phyloP scores from a whole-genome alignment of 2,329 filamentous ascomycete species.

The Aotearoamyces nothofagi region DNA sequence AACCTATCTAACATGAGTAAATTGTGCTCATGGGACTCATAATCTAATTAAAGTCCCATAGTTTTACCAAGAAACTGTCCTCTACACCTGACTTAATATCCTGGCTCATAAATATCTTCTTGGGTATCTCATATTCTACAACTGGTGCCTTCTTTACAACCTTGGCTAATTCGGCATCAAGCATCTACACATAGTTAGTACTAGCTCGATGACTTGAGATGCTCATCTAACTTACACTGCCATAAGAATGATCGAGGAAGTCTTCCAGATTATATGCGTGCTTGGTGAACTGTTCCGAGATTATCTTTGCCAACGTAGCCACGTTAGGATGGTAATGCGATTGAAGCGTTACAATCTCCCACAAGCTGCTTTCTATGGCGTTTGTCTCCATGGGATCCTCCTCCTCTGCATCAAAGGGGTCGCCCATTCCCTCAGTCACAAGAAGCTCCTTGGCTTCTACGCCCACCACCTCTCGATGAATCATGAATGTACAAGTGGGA shows the following conservation, averaged over 20 bases:
- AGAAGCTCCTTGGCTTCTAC: slow-evolving; percentile 40
- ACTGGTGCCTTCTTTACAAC: slow-evolving; percentile 75
- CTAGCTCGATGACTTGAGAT: not conserved
- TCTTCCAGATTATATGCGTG: slow-evolving; percentile 90
- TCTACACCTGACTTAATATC: slow-evolving; percentile 30
- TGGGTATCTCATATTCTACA: slow-evolving; percentile 83
- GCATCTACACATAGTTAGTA: slow-evolving; percentile 39
- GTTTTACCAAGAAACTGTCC: slow-evolving; percentile 39
- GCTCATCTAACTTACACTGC: slow-evolving; percentile 39
- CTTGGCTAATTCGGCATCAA: slow-evolving; percentile 73
- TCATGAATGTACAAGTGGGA: slow-evolving; percentile 87
- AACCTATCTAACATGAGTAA: no score
- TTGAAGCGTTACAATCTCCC: slow-evolving; percentile 86
- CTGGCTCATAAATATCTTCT: slow-evolving; percentile 24
- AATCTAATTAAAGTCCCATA: slow-evolving; percentile 42
- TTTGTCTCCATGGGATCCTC: slow-evolving; percentile 69
- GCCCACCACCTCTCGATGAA: slow-evolving; percentile 60
- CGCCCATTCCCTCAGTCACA: slow-evolving; percentile 43
- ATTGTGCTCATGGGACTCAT: no score
- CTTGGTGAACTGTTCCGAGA: slow-evolving; percentile 96
- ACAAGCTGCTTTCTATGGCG: slow-evolving; percentile 84
- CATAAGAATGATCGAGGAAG: slow-evolving; percentile 90
- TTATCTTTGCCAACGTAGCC: slow-evolving; percentile 81
- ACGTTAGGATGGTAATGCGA: slow-evolving; percentile 96
- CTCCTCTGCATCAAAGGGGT: slow-evolving; percentile 67